Percentiles rank a stretch among this genome's conserved stretches.
phyloP scores from a whole-genome alignment of 441 rosid genomes.

The Gossypium gossypioides region DNA sequence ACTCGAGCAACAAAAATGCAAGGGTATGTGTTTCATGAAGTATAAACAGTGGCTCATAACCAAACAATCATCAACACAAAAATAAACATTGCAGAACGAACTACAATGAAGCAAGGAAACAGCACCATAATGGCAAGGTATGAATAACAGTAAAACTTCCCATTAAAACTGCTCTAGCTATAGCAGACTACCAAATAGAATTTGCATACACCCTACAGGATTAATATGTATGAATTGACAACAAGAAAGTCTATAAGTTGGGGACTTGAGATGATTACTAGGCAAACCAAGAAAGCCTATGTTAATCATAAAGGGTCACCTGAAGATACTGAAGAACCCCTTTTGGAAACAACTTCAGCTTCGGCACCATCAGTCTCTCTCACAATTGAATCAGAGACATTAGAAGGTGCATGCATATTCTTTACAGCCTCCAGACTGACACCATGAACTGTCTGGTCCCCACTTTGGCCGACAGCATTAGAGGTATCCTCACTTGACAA shows the following conservation, averaged over 20 bases:
- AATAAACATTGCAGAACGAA: background rate
- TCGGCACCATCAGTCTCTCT: constrained; percentile 25
- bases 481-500: constrained; percentile 25
- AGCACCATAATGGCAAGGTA: background rate
- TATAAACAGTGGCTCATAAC: background rate
- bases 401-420: constrained; percentile 22
- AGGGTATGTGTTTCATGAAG: background rate
- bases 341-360: constrained; percentile 21
- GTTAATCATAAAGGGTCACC: constrained; percentile 31
- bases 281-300: background rate
- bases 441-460: constrained; percentile 21
- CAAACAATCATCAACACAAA: background rate
- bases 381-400: constrained; percentile 22
- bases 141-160: background rate
- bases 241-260: background rate
- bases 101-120: background rate
- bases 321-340: constrained; percentile 24
- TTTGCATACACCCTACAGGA: background rate
- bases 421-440: constrained; percentile 25
- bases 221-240: background rate
- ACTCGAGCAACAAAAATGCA: background rate
- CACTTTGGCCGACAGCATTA: constrained; percentile 26
- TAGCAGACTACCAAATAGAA: constrained; percentile 1
- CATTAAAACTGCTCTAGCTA: background rate
- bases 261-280: background rate